Base-by-base conservation (phyloP, 805 yeast genomes). In the Saturnispora galanensis region DNA sequence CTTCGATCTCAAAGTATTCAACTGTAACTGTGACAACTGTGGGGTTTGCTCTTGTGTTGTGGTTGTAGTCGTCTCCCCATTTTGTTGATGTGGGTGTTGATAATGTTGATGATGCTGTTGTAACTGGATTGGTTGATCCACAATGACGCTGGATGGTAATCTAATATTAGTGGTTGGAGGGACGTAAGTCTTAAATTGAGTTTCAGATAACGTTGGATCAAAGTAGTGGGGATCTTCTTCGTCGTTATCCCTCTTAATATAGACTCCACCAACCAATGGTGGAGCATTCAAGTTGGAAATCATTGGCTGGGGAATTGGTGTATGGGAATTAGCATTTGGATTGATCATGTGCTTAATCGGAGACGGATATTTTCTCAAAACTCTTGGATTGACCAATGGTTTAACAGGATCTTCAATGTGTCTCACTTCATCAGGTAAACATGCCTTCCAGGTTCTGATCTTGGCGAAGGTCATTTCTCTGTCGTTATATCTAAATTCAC, bases 371-470 rank as follows among this genome's bases (percentile, higher is more conserved):
- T 82, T 80, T 57, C 79, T 79, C 59, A 84, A 71, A 52, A 76
- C 74, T 56, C 89, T 73, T 43, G 84, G 76, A 44, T 58, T 64
- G 45, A 72, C 68, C 41, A 90, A 71, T 7, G 90, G 88, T 33
- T 77, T 76, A 17, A 84, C 78, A 31, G 84, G 83, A 56, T 89
- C 97, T 56, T 85, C 90, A 45, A 71, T 69, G 51, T 84, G 88
- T 56, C 97, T 78, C 39, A 90, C 84, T 63, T 90, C 97, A 63
- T 93, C 97, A 0, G 98, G 98, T 52, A 93, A 72, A 69, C 97
- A 93, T 6, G 97, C 97, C 64, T 87, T 90, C 98, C 98, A 93
- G 2, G 98, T 90, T 58, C 97, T 76, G 56, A 93, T 93, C 59
- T 90, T 84, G 65, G 90, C 93, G 71, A 93, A 93, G 28, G 81